These are phyloP conservation scores for Diaporthe citrichinensis DNA, from an alignment of 2,329 filamentous ascomycete genomes.

Conservation along the genomic window DNA sequence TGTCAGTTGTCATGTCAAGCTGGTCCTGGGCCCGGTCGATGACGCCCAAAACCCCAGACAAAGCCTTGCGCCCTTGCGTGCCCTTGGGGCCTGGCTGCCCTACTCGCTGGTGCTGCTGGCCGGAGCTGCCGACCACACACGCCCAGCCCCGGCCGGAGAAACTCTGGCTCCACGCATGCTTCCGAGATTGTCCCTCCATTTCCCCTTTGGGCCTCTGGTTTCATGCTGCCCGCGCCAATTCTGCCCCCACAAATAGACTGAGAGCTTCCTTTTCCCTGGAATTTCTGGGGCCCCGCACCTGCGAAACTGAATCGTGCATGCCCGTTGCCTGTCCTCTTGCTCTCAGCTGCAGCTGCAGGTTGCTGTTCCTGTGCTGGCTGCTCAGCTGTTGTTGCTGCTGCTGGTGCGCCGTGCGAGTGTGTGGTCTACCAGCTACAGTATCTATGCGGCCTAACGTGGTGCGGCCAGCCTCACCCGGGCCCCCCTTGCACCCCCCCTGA, in stretches of 20 bases:
- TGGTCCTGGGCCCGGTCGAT: constrained; percentile 25
- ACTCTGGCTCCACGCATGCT: constrained; percentile 15
- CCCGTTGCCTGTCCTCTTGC: neutral
- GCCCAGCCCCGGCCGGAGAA: constrained; percentile 28
- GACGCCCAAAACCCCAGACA: constrained; percentile 12
- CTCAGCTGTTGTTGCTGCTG: neutral
- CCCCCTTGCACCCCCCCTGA: neutral
- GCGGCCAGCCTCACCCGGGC: constrained; percentile 12
- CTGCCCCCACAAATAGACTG: neutral
- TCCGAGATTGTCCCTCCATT: constrained; percentile 35
- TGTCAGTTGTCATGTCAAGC: constrained; percentile 28
- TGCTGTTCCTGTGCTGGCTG: neutral
- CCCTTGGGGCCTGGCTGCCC: neutral
- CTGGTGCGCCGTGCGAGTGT: neutral
- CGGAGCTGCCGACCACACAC: neutral
- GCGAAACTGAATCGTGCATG: constrained; percentile 29
- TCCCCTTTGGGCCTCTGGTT: constrained; percentile 28
- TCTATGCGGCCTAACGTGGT: constrained; percentile 5
- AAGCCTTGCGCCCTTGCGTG: neutral
- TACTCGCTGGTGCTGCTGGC: neutral
- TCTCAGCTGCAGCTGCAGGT: neutral
- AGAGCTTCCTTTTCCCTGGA: constrained; percentile 22
- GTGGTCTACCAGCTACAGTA: neutral
- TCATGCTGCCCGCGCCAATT: constrained; percentile 12
- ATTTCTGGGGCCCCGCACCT: constrained; percentile 37